These are phyloP conservation scores for Malus hybrid DNA, from an alignment of 331 rosid species.

Conservation along the genomic window DNA sequence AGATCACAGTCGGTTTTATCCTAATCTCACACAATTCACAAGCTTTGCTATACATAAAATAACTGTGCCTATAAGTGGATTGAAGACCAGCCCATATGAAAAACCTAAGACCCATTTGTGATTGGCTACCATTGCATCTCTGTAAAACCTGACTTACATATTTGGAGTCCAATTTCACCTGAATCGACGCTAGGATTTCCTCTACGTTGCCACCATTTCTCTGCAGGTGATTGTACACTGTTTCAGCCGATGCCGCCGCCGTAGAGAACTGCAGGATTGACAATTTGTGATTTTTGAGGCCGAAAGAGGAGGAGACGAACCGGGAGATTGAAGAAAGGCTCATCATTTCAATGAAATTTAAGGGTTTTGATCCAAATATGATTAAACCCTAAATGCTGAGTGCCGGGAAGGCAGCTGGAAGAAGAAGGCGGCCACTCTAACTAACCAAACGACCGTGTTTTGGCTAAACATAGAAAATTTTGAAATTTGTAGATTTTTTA, in stretches of 20 bases:
- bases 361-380: background rate
- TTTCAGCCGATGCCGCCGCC: slow-evolving; percentile 34
- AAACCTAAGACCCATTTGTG: slow-evolving; percentile 58
- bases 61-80: slow-evolving; percentile 56
- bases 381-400: background rate
- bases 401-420: no score
- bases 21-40: slow-evolving; percentile 42
- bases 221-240: slow-evolving; percentile 35
- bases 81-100: slow-evolving; percentile 83
- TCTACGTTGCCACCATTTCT: slow-evolving; percentile 36
- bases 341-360: slow-evolving; percentile 15
- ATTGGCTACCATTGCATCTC: slow-evolving; percentile 35
- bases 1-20: slow-evolving; percentile 40
- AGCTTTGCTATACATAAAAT: slow-evolving; percentile 50
- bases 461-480: no score
- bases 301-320: slow-evolving; percentile 20
- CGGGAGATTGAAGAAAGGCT: slow-evolving; percentile 22
- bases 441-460: no score
- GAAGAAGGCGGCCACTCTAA: no score
- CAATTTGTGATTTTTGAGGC: slow-evolving; percentile 18
- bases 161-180: slow-evolving; percentile 42
- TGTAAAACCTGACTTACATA: slow-evolving; percentile 46
- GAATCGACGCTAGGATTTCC: slow-evolving; percentile 32
- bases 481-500: no score
- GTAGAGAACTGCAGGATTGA: slow-evolving; percentile 24